Evolutionary conservation across 1,139 yeast genomes (phyloP), one percentile per base, ranked within the genome.

Genomic region (Saccharomyces hybrid): DNA sequence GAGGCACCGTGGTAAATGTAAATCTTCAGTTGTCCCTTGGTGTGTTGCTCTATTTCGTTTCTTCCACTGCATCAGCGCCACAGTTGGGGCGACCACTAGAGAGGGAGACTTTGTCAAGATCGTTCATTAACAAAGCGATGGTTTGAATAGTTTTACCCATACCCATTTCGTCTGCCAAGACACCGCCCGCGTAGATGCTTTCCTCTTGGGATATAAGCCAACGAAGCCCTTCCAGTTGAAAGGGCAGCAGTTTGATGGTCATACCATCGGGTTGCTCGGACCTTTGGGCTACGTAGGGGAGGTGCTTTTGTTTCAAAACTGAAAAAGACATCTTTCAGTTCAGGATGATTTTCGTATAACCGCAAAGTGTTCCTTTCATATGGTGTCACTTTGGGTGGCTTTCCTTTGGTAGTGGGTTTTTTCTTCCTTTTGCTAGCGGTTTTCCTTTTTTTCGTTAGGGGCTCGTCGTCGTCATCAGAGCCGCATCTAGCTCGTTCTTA

Each of bases 101-200:
- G 86, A 88, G 1, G 98, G 97, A 16, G 82, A 74, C 61, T 83
- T 83, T 0, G 75, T 64, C 31, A 57, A 24, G 68, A n/a, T 91
- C 97, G 52, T 78, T 71, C 83, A 90, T 81, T 67, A 93, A 81
- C 53, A 93, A 73, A 0, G 95, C 93, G 58, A 93, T 91, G 28
- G 96, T 89, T 71, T 93, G 99, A 52, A 93, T 90, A 1, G 99
- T 93, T 67, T 93, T 93, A 62, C 99, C 99, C 98, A 93, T 91
- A 51, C 99, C 99, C 99, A 93, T 93, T 71, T 93, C 99, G 73
- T 93, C 99, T 2, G 99, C 99, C 51, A 93, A 74, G n/a, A 93
- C 84, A 3, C 99, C 99, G 26, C 99, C 98, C 16, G 79, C 77
- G 68, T 87, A 93, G 16, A 58, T 59, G 21, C 90, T 79, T 34